Evolutionary conservation across 2,329 filamentous ascomycete genomes (phyloP), one percentile per base, ranked within the genome.

Genomic region (Claviceps paspali): DNA sequence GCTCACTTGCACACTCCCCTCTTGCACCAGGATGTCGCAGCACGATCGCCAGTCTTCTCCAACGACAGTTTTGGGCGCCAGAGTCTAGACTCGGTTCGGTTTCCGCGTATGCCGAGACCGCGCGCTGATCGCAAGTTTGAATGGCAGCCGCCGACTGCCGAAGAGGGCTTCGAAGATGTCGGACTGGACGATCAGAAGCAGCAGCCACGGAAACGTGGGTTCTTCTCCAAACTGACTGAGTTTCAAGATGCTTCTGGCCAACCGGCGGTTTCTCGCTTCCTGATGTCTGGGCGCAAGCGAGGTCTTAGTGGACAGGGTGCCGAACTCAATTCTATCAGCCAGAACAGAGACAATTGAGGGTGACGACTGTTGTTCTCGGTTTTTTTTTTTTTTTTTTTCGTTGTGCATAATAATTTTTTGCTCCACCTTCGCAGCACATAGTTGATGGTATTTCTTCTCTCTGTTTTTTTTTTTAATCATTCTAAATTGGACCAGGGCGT

Each of bases 141-240:
- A 38, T 64, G 63, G 50, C 68, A 76, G 38, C 67, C 70, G 21
- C 67, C 74, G n/a, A 81, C 77, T 22, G 70, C 75, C 29, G 84
- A 91, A 49, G 83, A 92, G 50, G 67, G 66, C 5, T 95, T 96
- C 48, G 88, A 95, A 54, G 88, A 96, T 36, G 83, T 96, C 7
- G 85, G 85, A 4, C 63, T 96, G 41, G 87, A 94, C 46, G 84
- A 91, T 27, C 63, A 70, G 34, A 77, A 76, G 43, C 60, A 54
- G 39, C 57, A 51, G 29, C 50, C 57, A 36, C 52, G 54, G 47
- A 60, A 84, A 63, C 78, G 76, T 40, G 70, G 82, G 10, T 79
- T 94, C 52, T 84, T 96, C 45, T 70, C 84, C 34, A 62, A 60
- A 45, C 86, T 95, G 50, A 80, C 79, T 36, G 81, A 87, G 14